Conservation (phyloP, 1,284 basidiomycete genomes). For the Volvariella volvacea region DNA sequence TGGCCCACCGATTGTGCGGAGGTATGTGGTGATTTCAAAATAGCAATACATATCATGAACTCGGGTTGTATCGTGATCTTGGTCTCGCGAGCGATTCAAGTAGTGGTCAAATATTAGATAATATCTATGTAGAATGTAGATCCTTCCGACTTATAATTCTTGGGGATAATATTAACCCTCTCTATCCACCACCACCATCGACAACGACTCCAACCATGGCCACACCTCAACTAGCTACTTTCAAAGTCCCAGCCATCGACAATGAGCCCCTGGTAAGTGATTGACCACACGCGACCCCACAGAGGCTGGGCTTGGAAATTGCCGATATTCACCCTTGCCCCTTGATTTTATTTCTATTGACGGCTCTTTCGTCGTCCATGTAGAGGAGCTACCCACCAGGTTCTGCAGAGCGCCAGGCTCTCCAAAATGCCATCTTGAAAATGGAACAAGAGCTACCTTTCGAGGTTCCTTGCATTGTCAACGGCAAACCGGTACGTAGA, state of each 20-base stretch:
- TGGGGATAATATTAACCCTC: slow-evolving; percentile 4
- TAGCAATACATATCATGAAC: too few relatives aligned
- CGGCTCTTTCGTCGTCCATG: background rate
- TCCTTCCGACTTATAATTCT: slow-evolving; percentile 6
- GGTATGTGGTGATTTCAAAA: too few relatives aligned
- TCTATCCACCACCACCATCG: slow-evolving; percentile 12
- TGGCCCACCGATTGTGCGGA: too few relatives aligned
- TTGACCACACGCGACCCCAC: background rate
- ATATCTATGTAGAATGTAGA: too few relatives aligned
- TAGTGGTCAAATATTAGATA: too few relatives aligned
- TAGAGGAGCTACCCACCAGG: slow-evolving; percentile 69
- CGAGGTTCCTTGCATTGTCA: slow-evolving; percentile 89
- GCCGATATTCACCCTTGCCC: background rate
- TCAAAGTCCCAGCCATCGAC: slow-evolving; percentile 75
- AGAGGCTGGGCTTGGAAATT: background rate
- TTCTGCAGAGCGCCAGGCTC: slow-evolving; percentile 71
- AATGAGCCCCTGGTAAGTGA: slow-evolving; percentile 88
- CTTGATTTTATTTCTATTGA: background rate
- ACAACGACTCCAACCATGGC: slow-evolving; percentile 30
- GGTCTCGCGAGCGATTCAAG: too few relatives aligned
- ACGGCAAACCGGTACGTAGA: slow-evolving; percentile 80
- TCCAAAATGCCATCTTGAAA: slow-evolving; percentile 72
- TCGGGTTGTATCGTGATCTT: too few relatives aligned
- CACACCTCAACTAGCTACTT: slow-evolving; percentile 70
- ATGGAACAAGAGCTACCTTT: slow-evolving; percentile 83